Conservation (phyloP, 108 stramenopile genomes). For the Mayamaea pseudoterrestris region DNA sequence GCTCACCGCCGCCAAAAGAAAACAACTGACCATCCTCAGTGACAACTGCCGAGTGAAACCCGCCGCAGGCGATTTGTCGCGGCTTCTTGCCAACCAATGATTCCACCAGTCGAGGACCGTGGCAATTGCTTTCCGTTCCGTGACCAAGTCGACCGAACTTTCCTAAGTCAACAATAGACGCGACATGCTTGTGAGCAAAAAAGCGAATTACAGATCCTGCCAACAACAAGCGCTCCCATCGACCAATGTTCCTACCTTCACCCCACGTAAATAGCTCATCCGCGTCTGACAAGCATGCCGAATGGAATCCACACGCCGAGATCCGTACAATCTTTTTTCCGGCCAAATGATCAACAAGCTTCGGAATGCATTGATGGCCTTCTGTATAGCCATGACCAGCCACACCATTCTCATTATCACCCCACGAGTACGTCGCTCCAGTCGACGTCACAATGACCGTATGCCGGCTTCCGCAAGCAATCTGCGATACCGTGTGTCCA, state of each 20-base stretch:
- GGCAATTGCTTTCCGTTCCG: conserved; percentile 80
- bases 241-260: too few species aligned
- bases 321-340: conserved; percentile 78
- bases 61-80: conserved; percentile 49
- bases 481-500: conserved; percentile 65
- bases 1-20: conserved; percentile 64
- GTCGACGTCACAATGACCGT: conserved; percentile 77
- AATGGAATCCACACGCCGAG: conserved; percentile 92
- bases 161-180: too few species aligned
- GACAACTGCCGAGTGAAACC: conserved; percentile 71
- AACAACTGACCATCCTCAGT: conserved; percentile 49
- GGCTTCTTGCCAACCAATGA: conserved; percentile 62
- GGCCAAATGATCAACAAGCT: conserved; percentile 66
- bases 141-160: conserved; percentile 93
- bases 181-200: too few species aligned
- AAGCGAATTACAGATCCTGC: too few species aligned
- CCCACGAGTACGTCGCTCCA: conserved; percentile 79
- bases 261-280: conserved; percentile 84
- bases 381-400: conserved; percentile 90
- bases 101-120: conserved; percentile 75
- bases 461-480: conserved; percentile 89
- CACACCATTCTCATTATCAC: conserved; percentile 87
- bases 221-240: too few species aligned
- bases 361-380: conserved; percentile 90
- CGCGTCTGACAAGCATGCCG: conserved; percentile 77